Evolutionary conservation across 208 protist species (phyloP), one percentile per base, ranked within the genome.

Genomic region (Endotrypanum monterogeii): DNA sequence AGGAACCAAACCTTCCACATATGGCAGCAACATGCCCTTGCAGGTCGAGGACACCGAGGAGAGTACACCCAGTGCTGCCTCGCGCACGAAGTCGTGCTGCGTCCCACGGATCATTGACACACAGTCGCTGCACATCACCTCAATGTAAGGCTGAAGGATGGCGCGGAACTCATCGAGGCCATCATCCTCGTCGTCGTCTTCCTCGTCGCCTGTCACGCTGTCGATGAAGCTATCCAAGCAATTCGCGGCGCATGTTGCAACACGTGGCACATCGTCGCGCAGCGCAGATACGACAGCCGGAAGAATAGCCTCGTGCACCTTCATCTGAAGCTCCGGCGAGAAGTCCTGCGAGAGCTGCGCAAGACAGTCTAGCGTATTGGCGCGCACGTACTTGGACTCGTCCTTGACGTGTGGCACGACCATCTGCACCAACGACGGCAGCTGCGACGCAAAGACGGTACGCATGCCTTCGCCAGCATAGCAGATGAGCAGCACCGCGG

Each of bases 171-270:
- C 83, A 71, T 85, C 79, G 14, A 76, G 73, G 41, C 76, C 72
- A 46, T 76, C 63, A n/a, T 84, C 71, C 3, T 83, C 78, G 9
- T 88, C 80, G 20, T 93, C 88, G 2, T 89, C 91, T 14, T 70
- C 87, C 30, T 93, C 88, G 50, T 87, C 83, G 14, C 75, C 82
- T 14, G 66, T 78, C 50, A 83, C 80, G 39, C 66, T 69, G 68
- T 97, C 89, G 76, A 94, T 94, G 67, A 97, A 94, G 16, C 79
- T 82, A 70, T 94, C 87, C 6, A 95, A 44, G 75, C 83, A 88
- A 60, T 80, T 83, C 12, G 89, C 90, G 9, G 93, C 93, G 74
- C 82, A 80, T 35, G 86, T 82, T 23, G 85, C 84, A 32, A 96
- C 88, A 56, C 83, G 86, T 20, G 93, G 91, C 58, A 93, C 73